Percentiles rank a stretch among this genome's conserved stretches.
Conservation (phyloP, 2,329 filamentous ascomycete genomes). For the Diplodia seriata region DNA sequence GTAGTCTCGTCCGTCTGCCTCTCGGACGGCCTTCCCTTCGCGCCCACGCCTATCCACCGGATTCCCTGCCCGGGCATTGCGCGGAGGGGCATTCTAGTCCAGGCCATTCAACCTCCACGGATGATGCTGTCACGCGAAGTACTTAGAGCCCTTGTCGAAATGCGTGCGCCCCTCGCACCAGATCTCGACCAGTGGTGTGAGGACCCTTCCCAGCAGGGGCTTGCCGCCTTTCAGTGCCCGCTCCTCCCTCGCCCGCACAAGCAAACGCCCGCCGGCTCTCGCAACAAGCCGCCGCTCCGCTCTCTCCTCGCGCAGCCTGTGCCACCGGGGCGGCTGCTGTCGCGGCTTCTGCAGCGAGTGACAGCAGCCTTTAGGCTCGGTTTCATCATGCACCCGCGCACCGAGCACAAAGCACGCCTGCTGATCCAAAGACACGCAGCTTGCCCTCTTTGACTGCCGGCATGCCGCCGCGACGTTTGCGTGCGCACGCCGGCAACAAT, state of each 20-base stretch:
- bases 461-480: conserved; percentile 29
- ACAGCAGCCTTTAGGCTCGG: conserved; percentile 15
- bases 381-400: conserved; percentile 21
- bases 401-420: conserved; percentile 26
- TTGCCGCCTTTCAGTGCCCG: background rate
- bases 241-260: background rate
- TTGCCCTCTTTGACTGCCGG: conserved; percentile 27
- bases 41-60: conserved; percentile 1
- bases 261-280: conserved; percentile 5
- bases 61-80: conserved; percentile 22
- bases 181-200: conserved; percentile 27
- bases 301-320: conserved; percentile 4
- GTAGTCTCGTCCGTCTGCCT: conserved; percentile 17
- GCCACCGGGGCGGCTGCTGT: conserved; percentile 19
- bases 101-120: conserved; percentile 1
- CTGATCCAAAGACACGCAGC: conserved; percentile 20
- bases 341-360: conserved; percentile 6
- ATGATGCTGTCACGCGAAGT: conserved; percentile 23
- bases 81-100: conserved; percentile 9
- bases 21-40: conserved; percentile 26
- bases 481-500: conserved; percentile 22
- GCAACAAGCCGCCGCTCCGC: background rate
- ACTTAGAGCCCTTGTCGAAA: background rate
- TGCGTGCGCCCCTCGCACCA: conserved; percentile 21
- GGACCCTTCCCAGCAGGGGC: conserved; percentile 17